Evolutionary conservation across 257 asterid genomes (phyloP).

Genomic region (Fraxinus americana): DNA sequence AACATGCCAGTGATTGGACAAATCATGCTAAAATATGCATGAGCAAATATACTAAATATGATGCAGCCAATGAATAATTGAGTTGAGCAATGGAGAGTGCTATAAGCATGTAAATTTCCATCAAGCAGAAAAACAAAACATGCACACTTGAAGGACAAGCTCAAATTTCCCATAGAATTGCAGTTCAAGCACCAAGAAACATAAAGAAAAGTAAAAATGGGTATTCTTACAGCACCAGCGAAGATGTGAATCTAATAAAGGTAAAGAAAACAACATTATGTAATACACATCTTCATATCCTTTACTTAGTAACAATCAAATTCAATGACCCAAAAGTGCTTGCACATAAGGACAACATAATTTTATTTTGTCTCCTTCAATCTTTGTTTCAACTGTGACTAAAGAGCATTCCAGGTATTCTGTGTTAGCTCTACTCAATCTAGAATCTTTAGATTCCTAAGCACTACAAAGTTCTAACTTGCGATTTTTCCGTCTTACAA

Average conservation of each 20-base stretch:
- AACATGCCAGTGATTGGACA: neutral
- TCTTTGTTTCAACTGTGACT: neutral
- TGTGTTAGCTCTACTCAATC: neutral
- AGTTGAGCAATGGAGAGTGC: neutral
- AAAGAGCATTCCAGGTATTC: neutral
- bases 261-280: neutral
- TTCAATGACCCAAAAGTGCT: neutral
- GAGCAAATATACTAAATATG: neutral
- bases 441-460: neutral
- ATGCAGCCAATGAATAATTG: neutral
- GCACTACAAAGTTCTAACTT: neutral
- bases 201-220: neutral
- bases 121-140: neutral
- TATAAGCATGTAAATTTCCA: slow-evolving; percentile 4
- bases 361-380: neutral
- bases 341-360: neutral
- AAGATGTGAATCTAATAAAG: neutral
- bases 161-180: neutral
- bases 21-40: neutral
- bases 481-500: neutral
- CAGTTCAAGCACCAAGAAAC: neutral
- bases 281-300: too few relatives aligned
- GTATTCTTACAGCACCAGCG: neutral
- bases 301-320: neutral
- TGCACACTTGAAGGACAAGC: slow-evolving; percentile 4